Percentiles rank a stretch among this genome's conserved stretches.
Conservation (phyloP, 1,284 basidiomycete species). For the Naganishia liquefaciens region DNA sequence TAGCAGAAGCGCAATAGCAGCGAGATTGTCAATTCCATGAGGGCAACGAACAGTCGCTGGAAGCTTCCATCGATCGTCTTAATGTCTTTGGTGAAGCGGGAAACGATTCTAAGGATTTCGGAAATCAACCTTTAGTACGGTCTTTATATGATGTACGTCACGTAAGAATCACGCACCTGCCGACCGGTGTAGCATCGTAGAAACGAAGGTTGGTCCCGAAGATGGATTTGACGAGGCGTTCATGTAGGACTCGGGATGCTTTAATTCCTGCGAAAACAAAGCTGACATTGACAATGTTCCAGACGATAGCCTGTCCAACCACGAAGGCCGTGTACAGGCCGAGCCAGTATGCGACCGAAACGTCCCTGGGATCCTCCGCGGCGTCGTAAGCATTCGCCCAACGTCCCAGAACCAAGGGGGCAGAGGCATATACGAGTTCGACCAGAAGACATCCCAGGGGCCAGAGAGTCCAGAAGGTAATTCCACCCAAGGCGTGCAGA, state of each 20-base stretch:
- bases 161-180: slow-evolving; percentile 59
- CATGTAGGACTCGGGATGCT: slow-evolving; percentile 65
- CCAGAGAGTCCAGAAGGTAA: slow-evolving; percentile 54
- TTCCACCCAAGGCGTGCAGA: slow-evolving; percentile 51
- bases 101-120: slow-evolving; percentile 20
- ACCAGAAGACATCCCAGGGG: slow-evolving; percentile 44
- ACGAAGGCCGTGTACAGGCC: slow-evolving; percentile 57
- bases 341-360: slow-evolving; percentile 56
- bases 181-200: slow-evolving; percentile 63
- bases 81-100: slow-evolving; percentile 65
- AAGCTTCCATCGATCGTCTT: slow-evolving; percentile 53
- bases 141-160: slow-evolving; percentile 54
- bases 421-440: slow-evolving; percentile 52
- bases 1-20: slow-evolving; percentile 57
- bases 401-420: slow-evolving; percentile 63
- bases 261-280: slow-evolving; percentile 57
- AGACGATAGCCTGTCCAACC: slow-evolving; percentile 43
- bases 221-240: slow-evolving; percentile 60
- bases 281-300: slow-evolving; percentile 48
- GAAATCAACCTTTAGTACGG: too few relatives aligned
- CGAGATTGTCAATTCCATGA: slow-evolving; percentile 49
- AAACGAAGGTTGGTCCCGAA: slow-evolving; percentile 64
- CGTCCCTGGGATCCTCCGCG: slow-evolving; percentile 47
- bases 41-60: slow-evolving; percentile 40
- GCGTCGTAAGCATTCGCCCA: slow-evolving; percentile 63